Evolutionary conservation across 768 basidiomycete genomes (phyloP).

Genomic region (Tephrocybe sp.): DNA sequence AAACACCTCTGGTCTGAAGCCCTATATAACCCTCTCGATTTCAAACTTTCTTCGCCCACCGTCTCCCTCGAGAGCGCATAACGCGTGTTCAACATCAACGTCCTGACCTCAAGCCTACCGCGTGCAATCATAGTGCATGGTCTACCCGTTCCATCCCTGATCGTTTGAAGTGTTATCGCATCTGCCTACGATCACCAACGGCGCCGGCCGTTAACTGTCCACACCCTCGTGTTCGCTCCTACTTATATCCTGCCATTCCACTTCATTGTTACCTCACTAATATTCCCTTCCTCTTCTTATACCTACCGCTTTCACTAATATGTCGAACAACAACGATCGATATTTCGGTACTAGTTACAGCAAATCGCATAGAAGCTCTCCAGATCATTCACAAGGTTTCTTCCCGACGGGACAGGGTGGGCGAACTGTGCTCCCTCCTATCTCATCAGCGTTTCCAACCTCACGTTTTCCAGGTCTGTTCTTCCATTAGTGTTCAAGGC

Average conservation of each 20-base stretch:
- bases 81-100: conserved; percentile 27
- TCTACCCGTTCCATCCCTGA: conserved; percentile 40
- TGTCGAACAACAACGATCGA: conserved; percentile 73
- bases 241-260: conserved; percentile 44
- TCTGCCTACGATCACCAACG: conserved; percentile 21
- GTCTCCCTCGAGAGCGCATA: conserved; percentile 19
- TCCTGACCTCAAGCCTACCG: conserved; percentile 43
- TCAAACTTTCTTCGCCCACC: conserved; percentile 18
- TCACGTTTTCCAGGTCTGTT: conserved; percentile 90
- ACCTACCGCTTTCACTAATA: conserved; percentile 61
- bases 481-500: conserved; percentile 47
- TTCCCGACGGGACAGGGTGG: conserved; percentile 83
- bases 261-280: conserved; percentile 49
- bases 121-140: conserved; percentile 46
- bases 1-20: conserved; percentile 21
- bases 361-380: conserved; percentile 68
- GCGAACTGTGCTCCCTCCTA: conserved; percentile 85
- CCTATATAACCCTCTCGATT: conserved; percentile 21
- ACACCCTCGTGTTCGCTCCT: conserved; percentile 32
- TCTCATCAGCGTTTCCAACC: conserved; percentile 82
- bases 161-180: conserved; percentile 37
- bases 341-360: conserved; percentile 58
- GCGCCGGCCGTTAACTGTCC: conserved; percentile 13
- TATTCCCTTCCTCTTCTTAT: conserved; percentile 54
- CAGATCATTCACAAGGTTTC: conserved; percentile 66